phyloP scores from a whole-genome alignment of 148 eudicot genomes.

The Camellia granthamiana region DNA sequence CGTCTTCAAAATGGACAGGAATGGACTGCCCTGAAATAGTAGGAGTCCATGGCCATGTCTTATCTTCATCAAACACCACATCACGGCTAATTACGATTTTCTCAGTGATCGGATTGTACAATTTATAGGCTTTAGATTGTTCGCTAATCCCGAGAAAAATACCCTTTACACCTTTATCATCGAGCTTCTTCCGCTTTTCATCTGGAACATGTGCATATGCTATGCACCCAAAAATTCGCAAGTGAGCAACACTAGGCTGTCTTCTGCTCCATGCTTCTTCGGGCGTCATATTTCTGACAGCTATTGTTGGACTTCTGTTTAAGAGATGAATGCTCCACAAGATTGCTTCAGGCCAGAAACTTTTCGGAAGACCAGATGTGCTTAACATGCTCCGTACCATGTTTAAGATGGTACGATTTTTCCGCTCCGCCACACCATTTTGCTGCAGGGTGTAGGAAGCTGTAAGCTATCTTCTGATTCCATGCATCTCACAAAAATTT shows the following conservation, averaged over 20 bases:
- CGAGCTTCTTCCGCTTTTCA: background rate
- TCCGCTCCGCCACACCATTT: no score
- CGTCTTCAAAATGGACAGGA: no score
- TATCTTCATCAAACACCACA: background rate
- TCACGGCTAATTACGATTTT: conserved; percentile 6
- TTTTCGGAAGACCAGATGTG: background rate
- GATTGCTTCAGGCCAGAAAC: conserved; percentile 14
- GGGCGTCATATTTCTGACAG: conserved; percentile 1
- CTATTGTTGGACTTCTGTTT: conserved; percentile 7
- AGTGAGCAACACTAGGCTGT: conserved; percentile 10
- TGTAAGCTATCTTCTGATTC: background rate
- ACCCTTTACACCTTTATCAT: no score
- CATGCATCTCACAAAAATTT: background rate
- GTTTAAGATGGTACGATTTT: no score
- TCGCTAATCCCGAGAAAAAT: no score
- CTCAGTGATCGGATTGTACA: no score
- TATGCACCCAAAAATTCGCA: conserved; percentile 14
- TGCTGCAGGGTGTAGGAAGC: no score
- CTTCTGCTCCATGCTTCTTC: conserved; percentile 11
- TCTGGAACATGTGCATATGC: conserved; percentile 11
- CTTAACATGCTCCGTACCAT: background rate
- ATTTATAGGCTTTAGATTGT: no score
- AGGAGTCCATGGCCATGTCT: background rate
- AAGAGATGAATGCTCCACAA: background rate
- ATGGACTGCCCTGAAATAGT: no score